Evolutionary conservation across 108 stramenopile genomes (phyloP), one percentile per base, ranked within the genome.

Genomic region (Pinguiococcus pyrenoidosus): DNA sequence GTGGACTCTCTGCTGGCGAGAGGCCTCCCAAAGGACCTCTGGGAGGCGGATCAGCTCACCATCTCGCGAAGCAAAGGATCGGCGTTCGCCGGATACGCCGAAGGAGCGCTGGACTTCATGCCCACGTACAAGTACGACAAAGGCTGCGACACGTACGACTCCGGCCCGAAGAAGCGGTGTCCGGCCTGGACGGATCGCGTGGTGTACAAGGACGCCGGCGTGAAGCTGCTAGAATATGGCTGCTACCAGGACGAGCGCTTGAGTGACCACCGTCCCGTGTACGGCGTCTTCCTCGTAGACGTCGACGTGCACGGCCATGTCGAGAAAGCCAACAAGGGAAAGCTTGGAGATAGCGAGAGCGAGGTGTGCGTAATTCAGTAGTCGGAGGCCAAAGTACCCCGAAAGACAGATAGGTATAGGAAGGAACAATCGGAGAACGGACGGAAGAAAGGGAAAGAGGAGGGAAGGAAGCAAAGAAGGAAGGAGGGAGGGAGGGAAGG

Each of bases 71-170:
- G 22, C 12, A 36, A 47, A 30, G 55, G 62, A 10, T 46, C 26
- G 22, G 64, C 44, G 17, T 73, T 75, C 52, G 24, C 16, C 21
- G 67, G 48, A 26, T 74, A 70, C 37, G 20, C 8, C 10, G 76
- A 78, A 27, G 74, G 71, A 4, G 69, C 74, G 0, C 28, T 78
- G 29, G 37, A 46, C 26, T 78, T 78, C 38, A 30, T 44, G 22
- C 76, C 76, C 17, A 78, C 76, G 10, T 78, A 75, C 57, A 78
- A 78, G 44, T 70, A 71, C 41, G 72, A 75, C 65, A 48, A 55
- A 37, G 56, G 59, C 4, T 24, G 28, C 5, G 55, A 62, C 45
- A 51, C 21, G 18, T 53, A 67, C 54, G 61, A 62, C 38, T 59
- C 56, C 17, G 55, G 54, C 17, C n/a, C 58, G 25, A 62, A 62